A percentile compares a stretch with the other conserved stretches of the same genome.
Conservation (phyloP, 2,329 filamentous ascomycete genomes). For the Diaporthe batatas region DNA sequence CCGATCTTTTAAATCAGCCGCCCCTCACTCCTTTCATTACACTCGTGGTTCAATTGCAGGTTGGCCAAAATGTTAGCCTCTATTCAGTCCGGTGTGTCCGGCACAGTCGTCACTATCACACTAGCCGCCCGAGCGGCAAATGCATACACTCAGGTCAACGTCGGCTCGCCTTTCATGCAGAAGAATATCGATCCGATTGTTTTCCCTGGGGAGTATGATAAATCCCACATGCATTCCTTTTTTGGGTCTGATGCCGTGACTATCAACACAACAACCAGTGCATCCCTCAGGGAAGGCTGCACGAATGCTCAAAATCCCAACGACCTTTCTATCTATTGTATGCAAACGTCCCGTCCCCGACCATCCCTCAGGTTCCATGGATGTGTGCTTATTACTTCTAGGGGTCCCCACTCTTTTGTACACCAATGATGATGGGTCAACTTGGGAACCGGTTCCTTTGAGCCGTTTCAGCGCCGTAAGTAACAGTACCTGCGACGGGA, state of each 20-base stretch:
- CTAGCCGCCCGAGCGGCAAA: conserved; percentile 30
- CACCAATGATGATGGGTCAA: conserved; percentile 39
- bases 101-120: background rate
- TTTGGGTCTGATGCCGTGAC: conserved; percentile 54
- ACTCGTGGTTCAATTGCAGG: background rate
- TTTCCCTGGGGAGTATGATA: conserved; percentile 49
- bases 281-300: conserved; percentile 48
- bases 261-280: conserved; percentile 49
- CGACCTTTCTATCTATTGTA: conserved; percentile 49
- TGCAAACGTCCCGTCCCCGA: background rate
- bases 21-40: background rate
- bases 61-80: conserved; percentile 2
- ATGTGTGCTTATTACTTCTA: background rate
- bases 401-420: conserved; percentile 43
- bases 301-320: conserved; percentile 49
- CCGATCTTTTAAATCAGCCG: too few relatives aligned
- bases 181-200: conserved; percentile 54
- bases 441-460: conserved; percentile 41
- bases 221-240: conserved; percentile 53
- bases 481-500: conserved; percentile 31
- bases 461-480: conserved; percentile 45
- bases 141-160: conserved; percentile 47
- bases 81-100: background rate
- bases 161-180: conserved; percentile 48
- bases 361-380: too few relatives aligned